Conservation (phyloP, 352 stramenopile genomes). For the Peronospora farinosa region DNA sequence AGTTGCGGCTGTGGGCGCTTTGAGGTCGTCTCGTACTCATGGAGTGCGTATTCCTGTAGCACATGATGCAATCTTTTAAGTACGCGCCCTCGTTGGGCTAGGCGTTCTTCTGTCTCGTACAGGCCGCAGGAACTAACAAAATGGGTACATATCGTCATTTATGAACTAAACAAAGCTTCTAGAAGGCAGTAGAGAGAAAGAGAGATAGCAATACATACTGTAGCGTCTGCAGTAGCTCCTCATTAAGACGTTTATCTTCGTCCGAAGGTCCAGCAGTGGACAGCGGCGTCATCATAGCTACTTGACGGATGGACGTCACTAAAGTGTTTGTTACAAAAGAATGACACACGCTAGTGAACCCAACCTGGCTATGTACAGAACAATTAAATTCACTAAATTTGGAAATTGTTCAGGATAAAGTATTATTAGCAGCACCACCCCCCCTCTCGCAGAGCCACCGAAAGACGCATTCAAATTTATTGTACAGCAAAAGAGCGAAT, state of each 20-base stretch:
- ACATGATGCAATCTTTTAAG: constrained; percentile 57
- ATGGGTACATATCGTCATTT: not conserved
- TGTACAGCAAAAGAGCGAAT: too few relatives aligned
- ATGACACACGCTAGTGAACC: too few relatives aligned
- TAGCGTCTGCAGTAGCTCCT: constrained; percentile 56
- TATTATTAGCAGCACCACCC: too few relatives aligned
- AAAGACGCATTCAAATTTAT: too few relatives aligned
- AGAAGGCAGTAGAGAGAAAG: not conserved
- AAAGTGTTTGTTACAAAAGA: too few relatives aligned
- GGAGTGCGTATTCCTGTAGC: constrained; percentile 71
- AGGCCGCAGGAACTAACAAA: constrained; percentile 44
- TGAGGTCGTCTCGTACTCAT: constrained; percentile 42
- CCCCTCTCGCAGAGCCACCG: too few relatives aligned
- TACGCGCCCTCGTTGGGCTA: constrained; percentile 54
- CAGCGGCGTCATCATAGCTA: constrained; percentile 57
- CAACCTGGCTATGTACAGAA: too few relatives aligned
- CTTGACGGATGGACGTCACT: not conserved
- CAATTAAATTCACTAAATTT: too few relatives aligned
- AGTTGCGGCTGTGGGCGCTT: constrained; percentile 25
- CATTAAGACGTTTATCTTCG: constrained; percentile 59
- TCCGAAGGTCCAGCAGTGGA: constrained; percentile 62
- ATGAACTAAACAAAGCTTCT: not conserved
- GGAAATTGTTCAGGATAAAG: too few relatives aligned
- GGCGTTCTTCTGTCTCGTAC: constrained; percentile 70
- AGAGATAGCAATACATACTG: constrained; percentile 21